Evolutionary conservation across 257 asterid species (phyloP).

Genomic region (Pogostemon cablin): DNA sequence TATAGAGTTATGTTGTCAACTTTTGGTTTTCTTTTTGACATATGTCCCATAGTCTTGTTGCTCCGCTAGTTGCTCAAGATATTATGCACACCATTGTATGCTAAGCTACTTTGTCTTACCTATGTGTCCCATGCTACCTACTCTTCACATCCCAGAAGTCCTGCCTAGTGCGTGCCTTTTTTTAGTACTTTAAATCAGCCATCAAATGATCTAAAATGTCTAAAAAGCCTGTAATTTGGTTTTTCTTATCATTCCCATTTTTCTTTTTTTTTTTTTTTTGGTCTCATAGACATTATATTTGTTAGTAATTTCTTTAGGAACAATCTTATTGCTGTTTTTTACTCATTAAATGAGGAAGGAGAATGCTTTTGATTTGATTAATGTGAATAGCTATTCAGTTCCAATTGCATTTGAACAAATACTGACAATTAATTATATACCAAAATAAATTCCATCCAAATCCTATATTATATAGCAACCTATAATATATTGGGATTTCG

Average conservation of each 20-base stretch:
- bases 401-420: conserved; percentile 1
- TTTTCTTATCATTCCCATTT: no score
- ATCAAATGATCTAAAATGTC: no score
- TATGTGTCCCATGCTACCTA: no score
- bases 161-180: neutral
- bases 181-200: neutral
- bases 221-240: no score
- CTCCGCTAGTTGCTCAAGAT: neutral
- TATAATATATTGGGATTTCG: neutral
- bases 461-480: neutral
- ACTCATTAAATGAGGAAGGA: neutral
- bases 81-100: neutral
- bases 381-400: neutral
- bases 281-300: no score
- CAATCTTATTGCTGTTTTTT: neutral
- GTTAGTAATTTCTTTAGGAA: neutral
- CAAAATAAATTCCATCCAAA: neutral
- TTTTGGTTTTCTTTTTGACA: conserved; percentile 16
- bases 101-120: neutral
- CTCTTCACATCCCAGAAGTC: neutral
- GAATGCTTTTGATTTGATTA: neutral
- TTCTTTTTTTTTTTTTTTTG: no score
- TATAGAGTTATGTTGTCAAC: neutral
- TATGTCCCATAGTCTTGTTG: neutral
- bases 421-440: neutral